These are phyloP conservation scores for Cenchrus purpureus DNA, from an alignment of 176 grass and related monocot genomes.

Conservation along the genomic window DNA sequence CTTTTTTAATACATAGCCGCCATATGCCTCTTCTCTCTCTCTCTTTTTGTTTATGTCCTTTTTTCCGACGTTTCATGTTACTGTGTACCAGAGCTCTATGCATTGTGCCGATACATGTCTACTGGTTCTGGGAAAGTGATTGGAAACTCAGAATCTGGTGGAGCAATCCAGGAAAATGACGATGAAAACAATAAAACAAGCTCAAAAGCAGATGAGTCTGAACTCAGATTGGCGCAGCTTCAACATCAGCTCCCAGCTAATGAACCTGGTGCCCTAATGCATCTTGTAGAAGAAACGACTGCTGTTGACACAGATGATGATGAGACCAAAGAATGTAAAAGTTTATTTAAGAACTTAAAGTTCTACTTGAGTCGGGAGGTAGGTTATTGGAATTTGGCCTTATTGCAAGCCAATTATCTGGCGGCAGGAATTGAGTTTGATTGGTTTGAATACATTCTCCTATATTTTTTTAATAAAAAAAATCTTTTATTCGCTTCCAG, in stretches of 20 bases:
- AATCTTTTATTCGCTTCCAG: slow-evolving; percentile 48
- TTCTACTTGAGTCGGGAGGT: slow-evolving; percentile 97
- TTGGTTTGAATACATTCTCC: not conserved
- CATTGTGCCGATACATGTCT: slow-evolving; percentile 80
- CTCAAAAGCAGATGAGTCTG: slow-evolving; percentile 66
- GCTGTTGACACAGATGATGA: slow-evolving; percentile 58
- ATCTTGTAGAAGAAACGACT: slow-evolving; percentile 83
- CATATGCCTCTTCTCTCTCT: not conserved
- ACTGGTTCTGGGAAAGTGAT: slow-evolving; percentile 49
- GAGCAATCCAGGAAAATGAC: slow-evolving; percentile 49
- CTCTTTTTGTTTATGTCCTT: slow-evolving; percentile 10
- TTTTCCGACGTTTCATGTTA: slow-evolving; percentile 31
- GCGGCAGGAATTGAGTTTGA: not conserved
- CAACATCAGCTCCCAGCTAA: slow-evolving; percentile 90
- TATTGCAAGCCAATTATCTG: slow-evolving; percentile 7
- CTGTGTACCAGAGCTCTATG: slow-evolving; percentile 79
- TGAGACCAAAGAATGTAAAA: slow-evolving; percentile 73
- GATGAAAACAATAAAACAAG: slow-evolving; percentile 47
- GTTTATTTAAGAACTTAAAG: slow-evolving; percentile 86
- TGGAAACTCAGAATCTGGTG: slow-evolving; percentile 42
- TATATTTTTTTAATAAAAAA: no score
- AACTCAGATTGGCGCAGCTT: slow-evolving; percentile 89
- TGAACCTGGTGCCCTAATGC: slow-evolving; percentile 93
- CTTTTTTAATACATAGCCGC: slow-evolving; percentile 7
- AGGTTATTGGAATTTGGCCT: not conserved